phyloP scores from a whole-genome alignment of 169 alveolate species.

The Plasmodium inui region DNA sequence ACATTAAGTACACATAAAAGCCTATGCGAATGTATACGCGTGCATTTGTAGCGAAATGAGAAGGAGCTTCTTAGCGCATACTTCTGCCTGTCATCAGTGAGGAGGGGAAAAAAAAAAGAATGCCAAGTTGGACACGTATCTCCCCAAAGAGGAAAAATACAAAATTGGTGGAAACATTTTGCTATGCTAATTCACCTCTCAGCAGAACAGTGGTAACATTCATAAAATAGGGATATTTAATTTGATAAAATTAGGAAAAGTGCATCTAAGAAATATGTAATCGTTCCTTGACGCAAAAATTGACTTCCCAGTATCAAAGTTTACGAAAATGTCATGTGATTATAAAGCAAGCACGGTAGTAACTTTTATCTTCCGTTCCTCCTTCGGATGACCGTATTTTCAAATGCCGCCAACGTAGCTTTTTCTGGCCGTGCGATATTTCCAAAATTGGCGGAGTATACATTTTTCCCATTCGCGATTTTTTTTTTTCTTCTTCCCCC shows the following conservation, averaged over 20 bases:
- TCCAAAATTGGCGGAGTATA: neutral
- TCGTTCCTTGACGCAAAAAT: neutral
- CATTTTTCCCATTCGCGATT: neutral
- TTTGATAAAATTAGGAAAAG: neutral
- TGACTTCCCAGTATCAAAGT: neutral
- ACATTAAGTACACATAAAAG: neutral
- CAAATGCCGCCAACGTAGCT: neutral
- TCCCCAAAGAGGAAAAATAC: neutral
- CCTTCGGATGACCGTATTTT: neutral
- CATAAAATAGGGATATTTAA: neutral
- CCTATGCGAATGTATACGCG: neutral
- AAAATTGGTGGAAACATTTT: neutral
- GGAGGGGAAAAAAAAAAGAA: neutral
- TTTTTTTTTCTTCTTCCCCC: neutral
- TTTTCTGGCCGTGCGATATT: neutral
- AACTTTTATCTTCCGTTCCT: neutral
- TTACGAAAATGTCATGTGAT: neutral
- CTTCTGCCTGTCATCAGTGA: neutral
- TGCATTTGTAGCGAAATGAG: neutral
- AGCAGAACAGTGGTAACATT: neutral
- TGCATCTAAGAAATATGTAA: neutral
- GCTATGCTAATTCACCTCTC: neutral
- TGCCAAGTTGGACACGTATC: no score
- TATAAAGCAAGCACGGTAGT: neutral
- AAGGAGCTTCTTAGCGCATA: neutral